Base-by-base conservation (phyloP, 352 stramenopile species). In the Albugo laibachii region DNA sequence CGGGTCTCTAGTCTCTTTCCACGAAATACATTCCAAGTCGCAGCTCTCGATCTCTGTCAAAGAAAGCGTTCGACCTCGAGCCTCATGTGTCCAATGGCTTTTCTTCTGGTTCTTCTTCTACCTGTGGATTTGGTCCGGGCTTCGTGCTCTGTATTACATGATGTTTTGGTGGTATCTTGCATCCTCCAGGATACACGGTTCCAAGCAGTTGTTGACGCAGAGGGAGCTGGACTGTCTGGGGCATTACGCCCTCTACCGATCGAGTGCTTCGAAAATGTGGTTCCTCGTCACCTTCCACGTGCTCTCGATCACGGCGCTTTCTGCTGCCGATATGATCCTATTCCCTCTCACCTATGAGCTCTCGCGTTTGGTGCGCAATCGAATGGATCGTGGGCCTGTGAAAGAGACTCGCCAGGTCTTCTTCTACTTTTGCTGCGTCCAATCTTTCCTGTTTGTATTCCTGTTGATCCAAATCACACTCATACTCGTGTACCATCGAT, bases 71-170 rank as follows among this genome's bases (percentile, higher is more conserved):
- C 24, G 24, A 31, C 24, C 24, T 31, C 38, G 20, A 43, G 20
- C 38, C 3, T 79, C 66, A 12, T 63, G 60, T 11, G 61, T 72
- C 35, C 61, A 57, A 40, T 74, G 63, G 54, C 53, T 76, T 11
- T 55, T 76, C 51, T 63, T 74, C 54, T 71, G 59, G 41, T 71
- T 76, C 47, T 76, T 79, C 56, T 63, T 69, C 49, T 76, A 74
- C 57, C 49, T 69, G 49, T 71, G 57, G 64, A 54, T 79, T 18
- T 79, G 62, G 65, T 74, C 67, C 48, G 46, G 74, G 37, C 69
- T 72, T 40, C 67, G 58, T n/a, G 49, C 53, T 24, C 18, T 70
- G 15, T 74, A 72, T 56, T 76, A 65, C 47, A 14, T 63, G 55
- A 75, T 34, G 47, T 62, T 27, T 61, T 65, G 40, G 36, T 71